Conservation (phyloP, 345 rosid species). For the Noccaea bulbosa region DNA sequence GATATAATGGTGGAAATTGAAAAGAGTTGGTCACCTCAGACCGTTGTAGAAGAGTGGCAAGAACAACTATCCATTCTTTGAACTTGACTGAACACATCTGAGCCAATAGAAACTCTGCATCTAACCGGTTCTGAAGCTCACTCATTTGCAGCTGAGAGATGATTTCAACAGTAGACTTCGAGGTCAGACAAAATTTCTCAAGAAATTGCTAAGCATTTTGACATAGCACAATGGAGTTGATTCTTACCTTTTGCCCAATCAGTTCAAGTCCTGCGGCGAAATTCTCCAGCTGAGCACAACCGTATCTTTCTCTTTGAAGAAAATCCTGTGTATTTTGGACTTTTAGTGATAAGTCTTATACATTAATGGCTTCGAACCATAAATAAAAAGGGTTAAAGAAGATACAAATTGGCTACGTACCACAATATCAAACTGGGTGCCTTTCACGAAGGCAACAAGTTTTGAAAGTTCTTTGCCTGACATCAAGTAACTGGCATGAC, state of each 20-base stretch:
- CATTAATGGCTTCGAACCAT: slow-evolving; percentile 9
- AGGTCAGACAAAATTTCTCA: neutral
- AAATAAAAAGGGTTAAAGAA: slow-evolving; percentile 1
- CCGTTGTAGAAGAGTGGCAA: slow-evolving; percentile 89
- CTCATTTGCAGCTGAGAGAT: slow-evolving; percentile 87
- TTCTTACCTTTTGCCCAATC: slow-evolving; percentile 75
- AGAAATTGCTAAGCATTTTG: too few relatives aligned
- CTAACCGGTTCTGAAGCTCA: slow-evolving; percentile 87
- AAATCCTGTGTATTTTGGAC: slow-evolving; percentile 65
- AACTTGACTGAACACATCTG: slow-evolving; percentile 99
- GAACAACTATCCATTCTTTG: slow-evolving; percentile 98
- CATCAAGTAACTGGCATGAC: slow-evolving; percentile 97
- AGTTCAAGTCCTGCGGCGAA: slow-evolving; percentile 92
- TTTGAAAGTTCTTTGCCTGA: slow-evolving; percentile 96
- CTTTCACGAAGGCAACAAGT: slow-evolving; percentile 98
- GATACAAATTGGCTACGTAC: slow-evolving; percentile 50
- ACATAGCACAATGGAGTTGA: neutral
- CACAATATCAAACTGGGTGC: slow-evolving; percentile 98
- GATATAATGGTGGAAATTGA: neutral
- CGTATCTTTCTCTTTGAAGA: slow-evolving; percentile 90
- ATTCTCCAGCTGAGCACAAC: slow-evolving; percentile 86
- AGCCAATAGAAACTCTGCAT: slow-evolving; percentile 94
- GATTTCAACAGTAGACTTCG: slow-evolving; percentile 1
- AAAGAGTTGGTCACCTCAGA: slow-evolving; percentile 65
- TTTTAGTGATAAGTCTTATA: slow-evolving; percentile 20